Percentiles rank a stretch among this genome's conserved stretches.
Evolutionary conservation across 2,329 filamentous ascomycete species (phyloP).

Genomic region (Talaromyces sp.): DNA sequence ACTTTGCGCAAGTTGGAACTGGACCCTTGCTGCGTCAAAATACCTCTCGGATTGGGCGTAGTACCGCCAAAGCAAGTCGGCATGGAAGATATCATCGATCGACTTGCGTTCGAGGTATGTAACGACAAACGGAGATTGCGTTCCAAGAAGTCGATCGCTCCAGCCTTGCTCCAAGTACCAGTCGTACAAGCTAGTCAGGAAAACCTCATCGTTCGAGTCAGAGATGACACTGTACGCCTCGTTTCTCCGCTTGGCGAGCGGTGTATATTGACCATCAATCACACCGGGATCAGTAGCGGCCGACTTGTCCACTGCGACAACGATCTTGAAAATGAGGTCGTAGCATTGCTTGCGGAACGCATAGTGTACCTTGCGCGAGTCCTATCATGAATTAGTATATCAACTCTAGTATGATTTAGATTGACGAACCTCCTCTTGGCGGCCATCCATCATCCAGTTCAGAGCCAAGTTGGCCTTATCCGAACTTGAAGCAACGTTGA

Average conservation of each 20-base stretch:
- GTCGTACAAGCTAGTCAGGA: slow-evolving; percentile 94
- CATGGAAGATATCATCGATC: slow-evolving; percentile 68
- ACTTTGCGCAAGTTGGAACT: slow-evolving; percentile 80
- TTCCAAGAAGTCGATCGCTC: slow-evolving; percentile 79
- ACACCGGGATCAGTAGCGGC: slow-evolving; percentile 67
- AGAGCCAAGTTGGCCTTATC: slow-evolving; percentile 85
- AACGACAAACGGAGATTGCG: slow-evolving; percentile 80
- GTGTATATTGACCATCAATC: slow-evolving; percentile 73
- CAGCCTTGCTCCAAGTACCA: slow-evolving; percentile 90
- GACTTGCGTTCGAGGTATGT: slow-evolving; percentile 81
- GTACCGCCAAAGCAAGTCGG: slow-evolving; percentile 89
- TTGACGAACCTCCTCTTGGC: slow-evolving; percentile 55
- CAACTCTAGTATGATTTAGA: not conserved
- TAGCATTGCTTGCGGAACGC: slow-evolving; percentile 76
- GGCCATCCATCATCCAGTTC: slow-evolving; percentile 82
- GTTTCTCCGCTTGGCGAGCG: slow-evolving; percentile 72
- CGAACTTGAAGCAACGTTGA: slow-evolving; percentile 77
- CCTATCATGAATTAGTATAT: slow-evolving; percentile 42
- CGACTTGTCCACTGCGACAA: slow-evolving; percentile 72
- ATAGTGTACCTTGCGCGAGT: slow-evolving; percentile 68
- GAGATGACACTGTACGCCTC: slow-evolving; percentile 93
- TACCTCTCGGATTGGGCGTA: slow-evolving; percentile 81
- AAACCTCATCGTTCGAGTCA: slow-evolving; percentile 83
- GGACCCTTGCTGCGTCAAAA: slow-evolving; percentile 83
- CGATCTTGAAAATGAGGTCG: slow-evolving; percentile 78